Base-by-base conservation (phyloP, 2,329 filamentous ascomycete species). In the Microsporum ferrugineum region DNA sequence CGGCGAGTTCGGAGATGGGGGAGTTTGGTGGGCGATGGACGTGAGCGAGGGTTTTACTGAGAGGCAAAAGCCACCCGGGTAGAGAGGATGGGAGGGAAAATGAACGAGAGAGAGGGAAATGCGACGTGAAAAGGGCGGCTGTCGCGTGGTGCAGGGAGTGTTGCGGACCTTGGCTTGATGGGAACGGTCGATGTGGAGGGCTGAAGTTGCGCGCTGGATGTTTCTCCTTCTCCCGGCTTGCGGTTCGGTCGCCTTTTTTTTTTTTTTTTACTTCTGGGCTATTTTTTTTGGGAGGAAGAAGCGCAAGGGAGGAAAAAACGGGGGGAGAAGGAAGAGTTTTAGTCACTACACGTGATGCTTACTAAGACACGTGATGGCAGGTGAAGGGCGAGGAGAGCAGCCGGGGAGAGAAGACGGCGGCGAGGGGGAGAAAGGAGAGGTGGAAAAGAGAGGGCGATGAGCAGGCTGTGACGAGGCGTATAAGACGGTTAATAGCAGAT, bases 181-280 rank as follows among this genome's bases (percentile, higher is more conserved):
- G 70, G 34, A 36, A 70, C 72, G 70, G 70, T 68, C 66, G 72
- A 72, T 72, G 70, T 71, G 67, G 66, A 71, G 72, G 71, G 72
- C 72, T 60, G 60, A 41, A n/a, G 34, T 17, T 17, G 17, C 49
- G 49, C 49, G 49, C 49, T 53, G 49, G 49, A 33, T 53, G 49
- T 57, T 60, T 58, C 58, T 62, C 47, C 27, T 60, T 53, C 17
- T 55, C n/a, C 39, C 62, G 57, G 62, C 58, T 17, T 17, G 59
- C 59, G 58, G 31, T 53, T 60, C 29, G 60, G 62, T 59, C 59
- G 38, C 43, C 39, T 43, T n/a, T n/a, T 43, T 43, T 43, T n/a
- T 43, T 43, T 43, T 43, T 43, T 43, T 43, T 36, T 36, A 8
- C 34, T 41, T 41, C 14, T 41, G 39, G 39, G 7, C 17, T 17